These are phyloP conservation scores for Aspergillus sp. DNA, from an alignment of 2,329 filamentous ascomycete species.

Conservation along the genomic window DNA sequence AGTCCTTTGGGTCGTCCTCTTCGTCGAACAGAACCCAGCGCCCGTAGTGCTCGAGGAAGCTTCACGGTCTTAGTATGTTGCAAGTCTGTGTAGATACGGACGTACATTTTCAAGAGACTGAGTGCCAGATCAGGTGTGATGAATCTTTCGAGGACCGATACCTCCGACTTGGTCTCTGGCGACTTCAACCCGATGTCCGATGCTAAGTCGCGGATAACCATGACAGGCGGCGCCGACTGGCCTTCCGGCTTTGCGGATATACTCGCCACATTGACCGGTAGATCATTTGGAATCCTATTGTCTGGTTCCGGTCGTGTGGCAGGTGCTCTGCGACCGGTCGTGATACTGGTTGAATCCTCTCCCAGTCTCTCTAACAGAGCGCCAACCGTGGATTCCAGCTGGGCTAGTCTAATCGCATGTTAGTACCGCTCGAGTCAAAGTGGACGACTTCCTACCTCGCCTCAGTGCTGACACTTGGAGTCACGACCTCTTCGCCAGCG, in stretches of 20 bases:
- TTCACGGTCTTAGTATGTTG: constrained; percentile 5
- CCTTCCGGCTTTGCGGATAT: not conserved
- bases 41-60: constrained; percentile 43
- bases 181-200: constrained; percentile 5
- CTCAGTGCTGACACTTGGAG: not conserved
- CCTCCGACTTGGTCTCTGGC: constrained; percentile 8
- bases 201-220: constrained; percentile 8
- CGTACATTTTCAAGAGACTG: not conserved
- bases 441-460: not conserved
- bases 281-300: not conserved
- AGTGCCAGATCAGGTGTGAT: constrained; percentile 13
- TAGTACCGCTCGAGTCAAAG: no score
- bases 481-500: not conserved
- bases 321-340: no score
- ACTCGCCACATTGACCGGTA: not conserved
- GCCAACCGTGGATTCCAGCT: constrained; percentile 1
- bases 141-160: constrained; percentile 15
- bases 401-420: not conserved
- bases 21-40: constrained; percentile 40
- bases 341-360: not conserved
- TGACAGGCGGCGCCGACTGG: constrained; percentile 1
- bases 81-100: not conserved
- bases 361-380: constrained; percentile 1
- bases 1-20: constrained; percentile 18
- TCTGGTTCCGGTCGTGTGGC: not conserved